Evolutionary conservation across 768 basidiomycete genomes (phyloP).

Genomic region (Agaricus blazei): DNA sequence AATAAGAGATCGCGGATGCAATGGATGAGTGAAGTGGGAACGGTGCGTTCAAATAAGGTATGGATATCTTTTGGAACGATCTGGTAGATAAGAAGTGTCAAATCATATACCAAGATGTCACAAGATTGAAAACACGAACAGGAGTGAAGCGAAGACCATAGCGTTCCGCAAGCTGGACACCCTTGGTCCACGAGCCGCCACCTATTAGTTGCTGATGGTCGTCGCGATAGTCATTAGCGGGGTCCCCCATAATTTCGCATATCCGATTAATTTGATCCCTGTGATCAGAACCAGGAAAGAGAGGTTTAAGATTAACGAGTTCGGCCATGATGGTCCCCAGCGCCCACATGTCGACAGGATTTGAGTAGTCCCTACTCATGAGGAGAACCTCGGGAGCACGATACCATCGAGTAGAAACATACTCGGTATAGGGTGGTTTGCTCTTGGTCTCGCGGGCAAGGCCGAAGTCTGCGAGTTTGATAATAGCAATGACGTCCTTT

Average conservation of each 20-base stretch:
- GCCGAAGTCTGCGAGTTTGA: conserved; percentile 98
- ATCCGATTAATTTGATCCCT: conserved; percentile 90
- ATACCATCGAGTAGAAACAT: conserved; percentile 99
- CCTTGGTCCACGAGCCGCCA: conserved; percentile 84
- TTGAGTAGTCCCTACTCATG: conserved; percentile 88
- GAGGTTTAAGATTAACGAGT: conserved; percentile 86
- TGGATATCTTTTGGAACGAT: conserved; percentile 61
- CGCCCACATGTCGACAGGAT: conserved; percentile 99
- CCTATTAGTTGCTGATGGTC: conserved; percentile 63
- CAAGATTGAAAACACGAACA: conserved; percentile 41
- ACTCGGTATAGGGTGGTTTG: conserved; percentile 94
- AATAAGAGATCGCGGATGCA: conserved; percentile 89
- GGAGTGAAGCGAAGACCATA: conserved; percentile 89
- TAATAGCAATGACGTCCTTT: conserved; percentile 92
- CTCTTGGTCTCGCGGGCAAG: conserved; percentile 88
- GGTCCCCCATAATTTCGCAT: conserved; percentile 91
- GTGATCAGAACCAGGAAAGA: conserved; percentile 93
- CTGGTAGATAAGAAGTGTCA: conserved; percentile 30
- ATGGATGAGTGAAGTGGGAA: conserved; percentile 79
- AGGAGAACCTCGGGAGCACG: conserved; percentile 96
- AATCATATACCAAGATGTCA: background rate
- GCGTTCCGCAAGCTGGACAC: conserved; percentile 80
- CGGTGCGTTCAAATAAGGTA: conserved; percentile 69
- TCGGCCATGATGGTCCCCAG: conserved; percentile 98
- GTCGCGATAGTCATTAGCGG: conserved; percentile 82